Conservation (phyloP, 2,329 filamentous ascomycete species). For the Alternaria sp. region DNA sequence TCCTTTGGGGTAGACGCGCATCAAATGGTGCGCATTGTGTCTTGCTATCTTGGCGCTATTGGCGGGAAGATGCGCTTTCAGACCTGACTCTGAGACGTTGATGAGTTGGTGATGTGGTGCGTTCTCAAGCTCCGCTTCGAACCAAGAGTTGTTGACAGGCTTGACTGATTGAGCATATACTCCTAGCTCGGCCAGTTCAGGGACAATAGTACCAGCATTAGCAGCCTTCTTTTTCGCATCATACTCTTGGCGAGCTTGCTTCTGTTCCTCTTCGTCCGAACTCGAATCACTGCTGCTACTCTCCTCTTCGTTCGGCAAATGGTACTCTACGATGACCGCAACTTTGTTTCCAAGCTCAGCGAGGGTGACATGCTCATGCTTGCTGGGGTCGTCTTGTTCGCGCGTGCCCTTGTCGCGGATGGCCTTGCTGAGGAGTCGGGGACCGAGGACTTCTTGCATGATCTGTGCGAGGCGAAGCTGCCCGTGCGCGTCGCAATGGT, state of each 20-base stretch:
- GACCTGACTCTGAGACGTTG: slow-evolving; percentile 71
- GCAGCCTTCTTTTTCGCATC: slow-evolving; percentile 59
- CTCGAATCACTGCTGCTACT: slow-evolving; percentile 44
- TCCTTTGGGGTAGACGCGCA: slow-evolving; percentile 74
- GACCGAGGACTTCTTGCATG: slow-evolving; percentile 68
- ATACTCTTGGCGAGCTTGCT: slow-evolving; percentile 62
- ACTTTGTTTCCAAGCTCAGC: slow-evolving; percentile 68
- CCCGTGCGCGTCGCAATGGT: slow-evolving; percentile 67
- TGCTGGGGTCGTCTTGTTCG: slow-evolving; percentile 59
- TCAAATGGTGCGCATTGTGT: slow-evolving; percentile 71
- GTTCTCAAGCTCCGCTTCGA: slow-evolving; percentile 56
- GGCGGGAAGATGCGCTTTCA: slow-evolving; percentile 60
- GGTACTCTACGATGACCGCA: slow-evolving; percentile 72
- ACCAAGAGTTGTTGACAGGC: slow-evolving; percentile 71
- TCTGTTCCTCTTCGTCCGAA: slow-evolving; percentile 52
- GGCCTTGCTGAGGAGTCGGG: slow-evolving; percentile 64
- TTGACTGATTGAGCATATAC: slow-evolving; percentile 76
- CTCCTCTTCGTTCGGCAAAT: slow-evolving; percentile 61
- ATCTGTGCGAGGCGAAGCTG: slow-evolving; percentile 68
- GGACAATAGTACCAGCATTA: slow-evolving; percentile 61
- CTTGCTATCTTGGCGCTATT: slow-evolving; percentile 58
- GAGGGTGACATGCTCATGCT: slow-evolving; percentile 61
- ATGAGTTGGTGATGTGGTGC: slow-evolving; percentile 70
- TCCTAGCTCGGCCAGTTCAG: slow-evolving; percentile 69
- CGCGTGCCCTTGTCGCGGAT: slow-evolving; percentile 63